These are phyloP conservation scores for Lotus japonicus DNA, from an alignment of 306 rosid species.

Conservation along the genomic window DNA sequence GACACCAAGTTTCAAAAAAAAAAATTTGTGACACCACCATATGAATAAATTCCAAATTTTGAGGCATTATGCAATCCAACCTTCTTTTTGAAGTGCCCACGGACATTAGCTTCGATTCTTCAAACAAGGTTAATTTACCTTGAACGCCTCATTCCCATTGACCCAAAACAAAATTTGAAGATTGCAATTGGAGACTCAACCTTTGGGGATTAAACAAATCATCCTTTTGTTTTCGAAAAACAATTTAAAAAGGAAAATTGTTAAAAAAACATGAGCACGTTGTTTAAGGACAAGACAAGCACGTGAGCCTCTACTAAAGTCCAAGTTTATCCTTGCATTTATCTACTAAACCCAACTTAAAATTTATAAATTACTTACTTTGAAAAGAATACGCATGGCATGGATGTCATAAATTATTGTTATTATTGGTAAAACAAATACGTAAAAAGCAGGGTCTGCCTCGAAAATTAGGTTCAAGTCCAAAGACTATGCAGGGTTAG, in stretches of 20 bases:
- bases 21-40: not conserved
- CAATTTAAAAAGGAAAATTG: not conserved
- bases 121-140: slow-evolving; percentile 21
- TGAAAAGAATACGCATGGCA: slow-evolving; percentile 32
- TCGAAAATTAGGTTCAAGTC: slow-evolving; percentile 7
- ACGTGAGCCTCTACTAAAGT: slow-evolving; percentile 32
- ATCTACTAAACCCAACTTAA: slow-evolving; percentile 10
- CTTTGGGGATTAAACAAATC: slow-evolving; percentile 15
- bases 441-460: slow-evolving; percentile 37
- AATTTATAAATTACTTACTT: slow-evolving; percentile 11
- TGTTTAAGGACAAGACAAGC: slow-evolving; percentile 31
- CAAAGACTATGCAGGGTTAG: not conserved
- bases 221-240: too few relatives aligned
- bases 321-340: slow-evolving; percentile 29
- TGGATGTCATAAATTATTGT: slow-evolving; percentile 18
- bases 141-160: slow-evolving; percentile 26
- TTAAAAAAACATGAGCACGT: slow-evolving; percentile 1
- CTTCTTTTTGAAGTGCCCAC: slow-evolving; percentile 34
- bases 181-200: slow-evolving; percentile 23
- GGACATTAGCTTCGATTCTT: slow-evolving; percentile 35
- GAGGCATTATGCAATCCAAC: slow-evolving; percentile 32
- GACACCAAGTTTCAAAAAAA: too few relatives aligned
- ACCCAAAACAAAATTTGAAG: slow-evolving; percentile 1
- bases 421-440: slow-evolving; percentile 22
- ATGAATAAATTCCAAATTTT: not conserved